Conservation (phyloP, 1,284 basidiomycete species). For the Rhodotorula glutinis region DNA sequence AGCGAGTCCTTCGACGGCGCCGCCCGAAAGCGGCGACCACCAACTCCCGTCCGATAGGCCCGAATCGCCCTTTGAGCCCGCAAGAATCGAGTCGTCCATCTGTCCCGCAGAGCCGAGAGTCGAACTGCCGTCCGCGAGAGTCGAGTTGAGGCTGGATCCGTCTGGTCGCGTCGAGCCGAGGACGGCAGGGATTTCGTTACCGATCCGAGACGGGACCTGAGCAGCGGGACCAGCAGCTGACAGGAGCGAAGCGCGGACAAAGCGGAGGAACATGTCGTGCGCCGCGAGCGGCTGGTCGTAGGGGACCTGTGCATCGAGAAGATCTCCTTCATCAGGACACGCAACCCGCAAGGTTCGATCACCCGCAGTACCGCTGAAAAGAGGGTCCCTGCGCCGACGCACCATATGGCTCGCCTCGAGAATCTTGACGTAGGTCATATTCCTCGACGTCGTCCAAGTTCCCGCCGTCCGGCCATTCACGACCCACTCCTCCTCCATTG, state of each 20-base stretch:
- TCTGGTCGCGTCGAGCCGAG: slow-evolving; percentile 47
- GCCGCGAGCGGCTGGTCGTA: slow-evolving; percentile 83
- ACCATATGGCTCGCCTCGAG: slow-evolving; percentile 83
- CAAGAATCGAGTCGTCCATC: slow-evolving; percentile 46
- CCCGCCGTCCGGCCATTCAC: slow-evolving; percentile 76
- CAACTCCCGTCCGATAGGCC: slow-evolving; percentile 47
- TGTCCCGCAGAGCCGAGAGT: slow-evolving; percentile 19
- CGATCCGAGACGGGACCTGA: slow-evolving; percentile 71
- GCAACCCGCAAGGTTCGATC: too few species aligned
- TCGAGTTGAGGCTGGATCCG: slow-evolving; percentile 46
- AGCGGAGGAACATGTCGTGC: slow-evolving; percentile 97
- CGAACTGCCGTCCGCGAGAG: slow-evolving; percentile 5
- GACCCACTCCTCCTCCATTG: slow-evolving; percentile 70
- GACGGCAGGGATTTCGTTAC: slow-evolving; percentile 61
- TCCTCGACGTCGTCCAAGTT: slow-evolving; percentile 82
- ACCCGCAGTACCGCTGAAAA: too few species aligned
- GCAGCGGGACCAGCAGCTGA: slow-evolving; percentile 67
- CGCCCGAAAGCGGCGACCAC: slow-evolving; percentile 1
- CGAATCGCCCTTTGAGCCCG: slow-evolving; percentile 37
- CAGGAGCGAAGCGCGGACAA: slow-evolving; percentile 78
- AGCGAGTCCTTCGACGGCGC: slow-evolving; percentile 66
- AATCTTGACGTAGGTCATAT: slow-evolving; percentile 88
- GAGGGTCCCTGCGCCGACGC: background rate
- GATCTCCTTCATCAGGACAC: background rate
- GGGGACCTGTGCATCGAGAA: slow-evolving; percentile 57